Base-by-base conservation (phyloP, 2,329 filamentous ascomycete genomes). In the Monosporascus sp. region DNA sequence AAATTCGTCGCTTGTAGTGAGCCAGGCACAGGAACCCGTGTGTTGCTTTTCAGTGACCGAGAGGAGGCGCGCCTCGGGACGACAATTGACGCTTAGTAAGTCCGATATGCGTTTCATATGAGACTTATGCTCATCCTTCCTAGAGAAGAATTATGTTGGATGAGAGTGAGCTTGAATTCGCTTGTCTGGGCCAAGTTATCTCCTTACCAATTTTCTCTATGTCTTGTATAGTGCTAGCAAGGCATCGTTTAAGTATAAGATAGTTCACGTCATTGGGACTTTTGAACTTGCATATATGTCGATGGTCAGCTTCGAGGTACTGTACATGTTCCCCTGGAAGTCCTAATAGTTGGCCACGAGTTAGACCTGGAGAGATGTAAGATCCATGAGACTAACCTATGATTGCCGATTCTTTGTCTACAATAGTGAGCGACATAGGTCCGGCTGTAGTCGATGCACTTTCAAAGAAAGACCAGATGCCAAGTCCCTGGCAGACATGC, bases 401-500 rank as follows among this genome's bases (percentile, higher is more conserved):
- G 11, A 62, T 52, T 9, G 65, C 63, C 1, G 63, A 66, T 41
- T 65, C 57, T 48, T 62, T 65, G 7, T 63, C 62, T 6, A 69
- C 66, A n/a, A 68, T 57, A 14, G 62, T 49, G 2, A 41, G 20
- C 6, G 17, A 7, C 31, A 25, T 36, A 37, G n/a, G 22, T 7
- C 61, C 61, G 31, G 60, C 51, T 6, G 49, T 56, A 5, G 59
- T 67, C 36, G 56, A 52, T 5, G 57, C 14, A 17, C 59, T 63
- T 44, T 69, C 67, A 37, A 62, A 68, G 52, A 67, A 68, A 5
- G 66, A 67, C 51, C 54, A 62, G 3, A 69, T 49, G 7, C 53
- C 18, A 2, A 69, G 41, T 7, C 63, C 53, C 17, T 57, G 51
- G 37, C 55, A 62, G n/a, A 59, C 51, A 31, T 63, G 61, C 1